Evolutionary conservation across 2,329 filamentous ascomycete genomes (phyloP), one percentile per base, ranked within the genome.

Genomic region (Neoascochyta sp.): DNA sequence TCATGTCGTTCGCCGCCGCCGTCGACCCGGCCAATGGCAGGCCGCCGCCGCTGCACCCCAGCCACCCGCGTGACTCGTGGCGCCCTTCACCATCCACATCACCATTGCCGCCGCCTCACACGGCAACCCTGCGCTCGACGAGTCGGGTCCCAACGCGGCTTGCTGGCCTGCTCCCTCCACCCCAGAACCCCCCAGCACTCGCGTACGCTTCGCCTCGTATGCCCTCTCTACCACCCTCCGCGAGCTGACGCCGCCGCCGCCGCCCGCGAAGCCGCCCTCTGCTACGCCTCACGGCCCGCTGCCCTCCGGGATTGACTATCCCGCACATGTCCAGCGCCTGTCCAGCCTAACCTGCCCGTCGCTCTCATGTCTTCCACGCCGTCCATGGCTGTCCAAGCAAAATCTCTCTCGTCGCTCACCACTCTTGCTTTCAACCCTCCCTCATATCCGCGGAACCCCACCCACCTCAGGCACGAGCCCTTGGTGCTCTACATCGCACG

Each of bases 401-500:
- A 76, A 50, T 96, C 90, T 24, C 71, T 96, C 24, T 83, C 84
- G 30, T 74, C 79, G 30, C 74, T 98, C 43, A 92, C 86, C 44
- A 69, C 76, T 22, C 76, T 95, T 41, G 90, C 92, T 41, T 76
- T 83, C 29, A 87, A 94, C 52, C 92, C 90, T 22, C 90, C 92
- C 25, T 76, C 81, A 50, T 92, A 94, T 60, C 86, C 87, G 27
- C 76, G 83, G 52, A 86, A 86, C 54, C 83, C 86, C 4, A 77
- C 80, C 3, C 80, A 83, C 46, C 68, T 75, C 49, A 76, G 70
- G 41, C 76, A 81, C 41, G 78, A 86, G 27, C 80, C 86, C 4
- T 64, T 96, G 28, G 80, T 81, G 3, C 75, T 98, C 22, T 98
- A 98, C 65, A 93, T 98, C 45, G 87, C 90, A 19, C 74, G 90